Evolutionary conservation across 257 asterid species (phyloP), one percentile per base, ranked within the genome.

Genomic region (Catharanthus roseus): DNA sequence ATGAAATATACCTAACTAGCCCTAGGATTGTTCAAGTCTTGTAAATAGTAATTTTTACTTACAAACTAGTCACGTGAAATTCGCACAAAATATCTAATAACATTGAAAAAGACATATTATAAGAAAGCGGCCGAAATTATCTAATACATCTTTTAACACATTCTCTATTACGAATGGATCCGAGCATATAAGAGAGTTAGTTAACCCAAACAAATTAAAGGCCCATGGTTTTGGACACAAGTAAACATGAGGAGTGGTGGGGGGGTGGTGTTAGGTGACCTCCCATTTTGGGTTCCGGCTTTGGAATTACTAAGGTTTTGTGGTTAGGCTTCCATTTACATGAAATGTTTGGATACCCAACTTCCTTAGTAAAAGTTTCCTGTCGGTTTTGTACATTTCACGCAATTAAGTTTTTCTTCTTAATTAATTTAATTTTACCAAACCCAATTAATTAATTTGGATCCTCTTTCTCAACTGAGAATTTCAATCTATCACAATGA

Each of bases 191-290:
- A 58, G 53, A 47, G 41, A 12, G 50, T 68, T 65, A 42, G 77
- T 56, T 72, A 49, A 60, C 53, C 76, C 39, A 60, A 29, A 34
- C 3, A 38, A 38, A 38, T 41, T 41, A 5, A 9, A 72, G n/a
- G 4, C 21, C 67, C 68, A 63, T 38, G 50, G 13, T 31, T 38
- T 41, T 60, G 58, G 29, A 50, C 60, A 55, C 41, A 36, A 51
- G 51, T 39, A 72, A 39, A 16, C 36, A 57, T 16, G 54, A 28
- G 19, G 51, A 13, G 55, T 3, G 18, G 23, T 61, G n/a, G n/a
- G 70, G 49, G 24, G 65, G 29, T 41, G 65, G 39, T 41, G 74
- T 77, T 77, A 73, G 78, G 81, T 77, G 75, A 77, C 78, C 77
- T 51, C 68, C 81, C 78, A 77, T 58, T 51, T 77, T n/a, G n/a